These are phyloP conservation scores for Ciborinia camelliae DNA, from an alignment of 2,329 filamentous ascomycete species.

Conservation along the genomic window DNA sequence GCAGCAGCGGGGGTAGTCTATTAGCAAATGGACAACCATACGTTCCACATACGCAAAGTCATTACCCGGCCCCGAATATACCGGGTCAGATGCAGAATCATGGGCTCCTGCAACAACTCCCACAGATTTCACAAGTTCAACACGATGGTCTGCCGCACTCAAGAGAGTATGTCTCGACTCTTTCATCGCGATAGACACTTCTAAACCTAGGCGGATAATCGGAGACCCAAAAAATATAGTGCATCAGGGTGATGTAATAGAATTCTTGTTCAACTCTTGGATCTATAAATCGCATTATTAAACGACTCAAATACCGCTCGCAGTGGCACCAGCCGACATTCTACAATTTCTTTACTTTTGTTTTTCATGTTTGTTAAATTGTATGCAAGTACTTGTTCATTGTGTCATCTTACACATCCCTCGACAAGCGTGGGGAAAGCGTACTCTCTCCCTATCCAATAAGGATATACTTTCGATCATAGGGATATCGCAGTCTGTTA, in stretches of 20 bases:
- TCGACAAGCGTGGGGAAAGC: too few relatives aligned
- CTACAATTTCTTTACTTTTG: neutral
- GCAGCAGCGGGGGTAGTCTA: neutral
- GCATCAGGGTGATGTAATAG: too few relatives aligned
- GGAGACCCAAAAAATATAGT: too few relatives aligned
- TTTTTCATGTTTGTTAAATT: neutral
- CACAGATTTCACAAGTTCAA: neutral
- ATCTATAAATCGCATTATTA: too few relatives aligned
- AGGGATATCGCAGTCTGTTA: too few relatives aligned
- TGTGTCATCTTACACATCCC: too few relatives aligned
- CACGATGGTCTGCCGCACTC: neutral
- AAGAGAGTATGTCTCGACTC: slow-evolving; percentile 2
- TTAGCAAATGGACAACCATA: neutral
- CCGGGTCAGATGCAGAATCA: neutral
- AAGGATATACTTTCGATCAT: too few relatives aligned
- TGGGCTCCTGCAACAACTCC: neutral
- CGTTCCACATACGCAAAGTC: neutral
- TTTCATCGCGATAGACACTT: neutral
- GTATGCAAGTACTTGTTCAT: neutral
- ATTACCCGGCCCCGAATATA: neutral
- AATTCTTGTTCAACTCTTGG: neutral
- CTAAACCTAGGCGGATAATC: too few relatives aligned
- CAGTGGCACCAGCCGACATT: neutral
- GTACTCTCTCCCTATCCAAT: too few relatives aligned
- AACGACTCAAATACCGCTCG: neutral